Evolutionary conservation across 208 protist species (phyloP), one percentile per base, ranked within the genome.

Genomic region (Wallacemonas sp.): DNA sequence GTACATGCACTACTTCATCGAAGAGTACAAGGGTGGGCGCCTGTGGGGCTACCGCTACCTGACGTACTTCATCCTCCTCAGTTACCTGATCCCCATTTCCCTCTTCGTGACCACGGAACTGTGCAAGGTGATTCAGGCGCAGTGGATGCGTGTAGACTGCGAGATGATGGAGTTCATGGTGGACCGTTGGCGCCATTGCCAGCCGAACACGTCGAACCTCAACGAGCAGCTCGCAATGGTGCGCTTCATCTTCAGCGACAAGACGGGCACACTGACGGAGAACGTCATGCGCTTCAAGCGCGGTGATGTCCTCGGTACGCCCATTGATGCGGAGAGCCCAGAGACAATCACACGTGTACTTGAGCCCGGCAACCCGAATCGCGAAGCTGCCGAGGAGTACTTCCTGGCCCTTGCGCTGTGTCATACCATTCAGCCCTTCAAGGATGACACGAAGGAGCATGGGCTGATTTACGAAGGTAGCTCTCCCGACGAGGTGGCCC

Each of bases 401-500:
- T 92, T 95, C 45, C 55, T 87, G 26, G 74, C 84, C 1, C 55
- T 97, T 10, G 76, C 87, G 9, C 53, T 97, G 32, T 97, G 92
- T 73, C 78, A 97, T 73, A 95, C 87, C 6, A 83, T 97, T 54
- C 81, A 94, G 64, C 87, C 90, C 50, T 92, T 93, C 73, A 66
- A 70, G 38, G 78, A 85, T 54, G 41, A 59, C 1, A 52, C 63
- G 32, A 59, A 17, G 19, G 69, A 74, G 26, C 15, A 66, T 33
- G 71, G 71, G 39, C 27, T 91, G 30, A 64, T 88, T n/a, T 98
- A 98, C 72, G 89, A 98, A 46, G 92, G 91, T 36, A 82, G 80
- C 68, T 97, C 91, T 1, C 94, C 97, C 0, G 95, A 98, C 63
- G 95, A 98, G 72, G 90, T 97, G 17, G 93, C 97, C 37, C 84